A percentile compares a stretch with the other conserved stretches of the same genome.
phyloP scores from a whole-genome alignment of 257 asterid genomes.

The Capsicum rhomboideum region DNA sequence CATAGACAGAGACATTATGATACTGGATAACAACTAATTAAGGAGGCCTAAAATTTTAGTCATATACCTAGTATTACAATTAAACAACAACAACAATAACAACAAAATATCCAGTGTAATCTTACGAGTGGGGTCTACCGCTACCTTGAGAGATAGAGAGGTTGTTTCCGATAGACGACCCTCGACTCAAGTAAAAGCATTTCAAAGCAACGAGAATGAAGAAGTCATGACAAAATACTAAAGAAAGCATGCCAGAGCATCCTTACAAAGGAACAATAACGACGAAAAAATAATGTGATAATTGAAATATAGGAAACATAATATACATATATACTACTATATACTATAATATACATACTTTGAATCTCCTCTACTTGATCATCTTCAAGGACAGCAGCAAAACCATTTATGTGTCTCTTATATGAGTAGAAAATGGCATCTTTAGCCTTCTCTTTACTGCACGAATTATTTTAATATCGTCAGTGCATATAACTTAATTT shows the following conservation, averaged over 20 bases:
- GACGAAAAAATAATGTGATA: too few species aligned
- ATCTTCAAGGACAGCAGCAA: conserved; percentile 65
- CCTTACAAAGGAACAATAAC: too few species aligned
- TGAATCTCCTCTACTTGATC: conserved; percentile 51
- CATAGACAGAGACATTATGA: neutral
- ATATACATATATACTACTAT: too few species aligned
- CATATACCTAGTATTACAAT: neutral
- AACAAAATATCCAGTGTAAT: too few species aligned
- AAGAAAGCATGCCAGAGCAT: too few species aligned
- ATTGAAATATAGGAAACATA: too few species aligned
- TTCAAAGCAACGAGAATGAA: too few species aligned
- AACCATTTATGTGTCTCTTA: conserved; percentile 54
- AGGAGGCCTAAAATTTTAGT: neutral
- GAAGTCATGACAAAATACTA: too few species aligned
- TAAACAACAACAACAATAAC: neutral
- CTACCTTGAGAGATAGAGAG: too few species aligned
- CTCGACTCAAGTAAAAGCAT: too few species aligned
- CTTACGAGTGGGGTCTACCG: too few species aligned
- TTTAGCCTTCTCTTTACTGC: conserved; percentile 46
- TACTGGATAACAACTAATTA: neutral
- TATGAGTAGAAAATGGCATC: conserved; percentile 68
- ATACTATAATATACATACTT: conserved; percentile 32
- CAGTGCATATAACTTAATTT: neutral
- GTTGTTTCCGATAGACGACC: too few species aligned
- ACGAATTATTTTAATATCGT: neutral